Evolutionary conservation across 768 basidiomycete species (phyloP).

Genomic region (Galerina sulciceps): DNA sequence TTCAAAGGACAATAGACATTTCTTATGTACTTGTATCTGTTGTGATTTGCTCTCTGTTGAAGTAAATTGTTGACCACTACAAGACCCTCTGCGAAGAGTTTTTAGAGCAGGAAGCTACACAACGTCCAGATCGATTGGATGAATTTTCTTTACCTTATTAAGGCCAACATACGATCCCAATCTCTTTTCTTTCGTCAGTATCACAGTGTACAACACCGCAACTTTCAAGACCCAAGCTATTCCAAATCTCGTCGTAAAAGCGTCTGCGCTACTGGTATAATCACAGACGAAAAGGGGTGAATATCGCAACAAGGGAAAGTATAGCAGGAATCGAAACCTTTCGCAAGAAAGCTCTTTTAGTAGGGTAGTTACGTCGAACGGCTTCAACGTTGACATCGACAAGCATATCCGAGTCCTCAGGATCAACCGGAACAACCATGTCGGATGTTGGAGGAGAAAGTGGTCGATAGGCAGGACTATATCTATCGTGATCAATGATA

Average conservation of each 20-base stretch:
- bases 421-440: background rate
- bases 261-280: conserved; percentile 24
- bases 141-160: too few species aligned
- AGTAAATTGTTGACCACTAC: background rate
- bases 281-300: background rate
- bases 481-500: background rate
- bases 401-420: background rate
- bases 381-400: conserved; percentile 10
- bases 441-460: conserved; percentile 1
- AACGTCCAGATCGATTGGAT: background rate
- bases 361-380: conserved; percentile 11
- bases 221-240: conserved; percentile 19
- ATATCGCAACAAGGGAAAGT: background rate
- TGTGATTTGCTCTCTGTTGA: background rate
- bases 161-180: conserved; percentile 10
- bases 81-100: too few species aligned
- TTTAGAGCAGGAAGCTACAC: background rate
- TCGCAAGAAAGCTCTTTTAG: conserved; percentile 6
- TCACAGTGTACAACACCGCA: conserved; percentile 22
- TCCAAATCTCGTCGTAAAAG: conserved; percentile 11
- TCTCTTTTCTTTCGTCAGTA: background rate
- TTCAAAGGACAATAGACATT: background rate
- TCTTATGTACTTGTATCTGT: background rate
- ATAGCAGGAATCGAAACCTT: conserved; percentile 16
- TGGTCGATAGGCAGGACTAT: background rate